Base-by-base conservation (phyloP, 164 flowering plant species). In the Kingdonia uniflora region DNA sequence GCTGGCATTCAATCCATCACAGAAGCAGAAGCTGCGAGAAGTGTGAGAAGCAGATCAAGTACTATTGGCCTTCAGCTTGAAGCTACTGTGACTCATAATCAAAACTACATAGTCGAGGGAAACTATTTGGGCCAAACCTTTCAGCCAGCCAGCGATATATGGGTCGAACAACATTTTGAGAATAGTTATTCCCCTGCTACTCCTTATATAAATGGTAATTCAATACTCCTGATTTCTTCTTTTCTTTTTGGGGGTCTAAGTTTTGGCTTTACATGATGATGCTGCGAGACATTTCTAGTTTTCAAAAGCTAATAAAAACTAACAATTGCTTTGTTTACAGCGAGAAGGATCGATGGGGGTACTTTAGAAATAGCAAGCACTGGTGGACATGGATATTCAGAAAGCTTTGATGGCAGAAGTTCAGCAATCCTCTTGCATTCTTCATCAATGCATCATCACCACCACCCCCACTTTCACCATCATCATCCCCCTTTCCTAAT, bases 201-300 rank as follows among this genome's bases (percentile, higher is more conserved):
- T 19, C 74, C 80, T 57, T 77, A 69, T 35, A 48, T 69, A 53
- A 80, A 67, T 26, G 87, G 88, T 81, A 35, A 56, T 43, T 39
- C 29, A 19, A 33, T 38, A 19, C 8, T 15, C 19, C 5, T 2
- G 5, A 26, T 42, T 19, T 42, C 19, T 7, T n/a, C 38, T 48
- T 22, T 6, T 63, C 43, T 17, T 2, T 19, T 29, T 29, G 6
- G 4, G 8, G 6, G 35, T 29, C 8, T 29, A 29, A n/a, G n/a
- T n/a, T n/a, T n/a, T n/a, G n/a, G n/a, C n/a, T n/a, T n/a, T n/a
- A n/a, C n/a, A n/a, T n/a, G n/a, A 29, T 29, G 35, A 29, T 29
- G 35, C 6, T 29, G 4, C 35, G 4, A 3, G 35, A 29, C 35
- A n/a, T n/a, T n/a, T n/a, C n/a, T n/a, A n/a, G n/a, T n/a, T n/a